These are phyloP conservation scores for Agaricus blazei DNA, from an alignment of 768 basidiomycete genomes.

Conservation along the genomic window DNA sequence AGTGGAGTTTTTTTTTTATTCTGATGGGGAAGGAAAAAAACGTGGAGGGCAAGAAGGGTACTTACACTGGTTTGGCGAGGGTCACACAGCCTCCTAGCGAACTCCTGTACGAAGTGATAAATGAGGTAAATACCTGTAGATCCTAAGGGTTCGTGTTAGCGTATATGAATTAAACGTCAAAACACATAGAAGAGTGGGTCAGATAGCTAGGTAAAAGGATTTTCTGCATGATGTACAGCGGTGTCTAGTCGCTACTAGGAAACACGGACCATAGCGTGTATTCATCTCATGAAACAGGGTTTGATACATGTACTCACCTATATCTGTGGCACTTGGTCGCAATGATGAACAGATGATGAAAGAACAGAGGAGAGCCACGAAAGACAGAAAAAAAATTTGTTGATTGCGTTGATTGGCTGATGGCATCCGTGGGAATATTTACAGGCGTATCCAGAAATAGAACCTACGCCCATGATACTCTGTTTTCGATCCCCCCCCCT, in stretches of 20 bases:
- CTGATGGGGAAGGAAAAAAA: too few relatives aligned
- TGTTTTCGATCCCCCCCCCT: too few relatives aligned
- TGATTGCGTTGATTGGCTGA: background rate
- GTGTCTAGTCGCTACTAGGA: conserved; percentile 93
- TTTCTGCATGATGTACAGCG: conserved; percentile 77
- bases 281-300: conserved; percentile 45
- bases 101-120: too few relatives aligned
- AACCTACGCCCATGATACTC: too few relatives aligned
- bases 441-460: too few relatives aligned
- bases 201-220: conserved; percentile 61
- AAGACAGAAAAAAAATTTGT: background rate
- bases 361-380: conserved; percentile 2
- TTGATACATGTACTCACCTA: background rate
- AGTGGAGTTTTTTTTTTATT: too few relatives aligned
- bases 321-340: too few relatives aligned
- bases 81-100: background rate
- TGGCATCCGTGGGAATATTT: background rate
- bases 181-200: conserved; percentile 31
- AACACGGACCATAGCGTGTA: conserved; percentile 92
- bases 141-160: too few relatives aligned
- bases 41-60: too few relatives aligned
- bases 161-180: background rate
- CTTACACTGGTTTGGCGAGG: background rate
- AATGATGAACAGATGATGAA: conserved; percentile 1
- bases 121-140: too few relatives aligned